Conservation (phyloP, 2,329 filamentous ascomycete genomes). For the Ophiostoma tasmaniense region DNA sequence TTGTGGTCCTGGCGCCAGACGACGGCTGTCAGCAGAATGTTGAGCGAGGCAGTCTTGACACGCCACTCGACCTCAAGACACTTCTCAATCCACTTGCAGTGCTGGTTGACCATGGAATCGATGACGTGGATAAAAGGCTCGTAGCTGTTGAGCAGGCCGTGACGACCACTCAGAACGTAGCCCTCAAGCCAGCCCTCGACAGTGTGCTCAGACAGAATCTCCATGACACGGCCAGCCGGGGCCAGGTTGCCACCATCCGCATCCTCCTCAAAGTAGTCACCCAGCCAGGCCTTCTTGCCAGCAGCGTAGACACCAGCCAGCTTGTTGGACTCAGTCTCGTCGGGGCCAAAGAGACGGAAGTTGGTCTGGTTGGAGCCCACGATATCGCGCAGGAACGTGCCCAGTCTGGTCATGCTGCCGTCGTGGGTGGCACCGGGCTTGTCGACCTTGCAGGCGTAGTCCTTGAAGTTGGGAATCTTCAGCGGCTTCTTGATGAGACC, state of each 20-base stretch:
- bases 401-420: constrained; percentile 63
- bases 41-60: constrained; percentile 62
- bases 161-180: constrained; percentile 65
- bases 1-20: constrained; percentile 81
- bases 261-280: constrained; percentile 70
- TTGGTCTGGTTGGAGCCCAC: constrained; percentile 54
- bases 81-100: constrained; percentile 81
- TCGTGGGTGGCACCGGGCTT: constrained; percentile 48
- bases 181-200: constrained; percentile 75
- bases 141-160: constrained; percentile 71
- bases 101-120: constrained; percentile 76
- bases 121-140: constrained; percentile 79
- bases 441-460: constrained; percentile 56
- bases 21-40: constrained; percentile 69
- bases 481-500: constrained; percentile 59
- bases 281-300: constrained; percentile 74
- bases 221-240: constrained; percentile 64
- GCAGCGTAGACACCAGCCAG: constrained; percentile 62
- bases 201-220: constrained; percentile 76
- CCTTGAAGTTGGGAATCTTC: constrained; percentile 58
- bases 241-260: constrained; percentile 64
- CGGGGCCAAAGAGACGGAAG: constrained; percentile 70
- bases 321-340: constrained; percentile 78
- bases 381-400: constrained; percentile 58
- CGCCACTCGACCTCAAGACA: constrained; percentile 73